Conservation (phyloP, 352 stramenopile species). For the Globisporangium echinulatum region DNA sequence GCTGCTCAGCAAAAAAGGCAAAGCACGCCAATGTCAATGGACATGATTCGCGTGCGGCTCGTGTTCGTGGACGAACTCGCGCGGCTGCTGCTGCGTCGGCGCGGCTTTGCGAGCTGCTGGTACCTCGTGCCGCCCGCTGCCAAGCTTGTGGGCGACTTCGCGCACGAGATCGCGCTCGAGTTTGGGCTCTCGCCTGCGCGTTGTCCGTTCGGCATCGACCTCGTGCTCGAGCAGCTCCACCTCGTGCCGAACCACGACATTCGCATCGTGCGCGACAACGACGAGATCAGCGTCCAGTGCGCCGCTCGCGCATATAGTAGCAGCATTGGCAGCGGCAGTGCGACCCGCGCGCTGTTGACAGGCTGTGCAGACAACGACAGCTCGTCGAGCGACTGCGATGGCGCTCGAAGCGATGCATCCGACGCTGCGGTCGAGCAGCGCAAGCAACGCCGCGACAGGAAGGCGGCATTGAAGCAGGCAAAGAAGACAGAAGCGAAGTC, state of each 20-base stretch:
- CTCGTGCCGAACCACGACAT: conserved; percentile 54
- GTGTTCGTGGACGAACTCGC: conserved; percentile 52
- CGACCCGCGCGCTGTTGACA: not conserved
- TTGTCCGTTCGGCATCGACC: conserved; percentile 44
- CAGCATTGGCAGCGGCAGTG: not conserved
- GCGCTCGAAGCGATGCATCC: too few species aligned
- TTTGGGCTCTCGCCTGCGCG: conserved; percentile 35
- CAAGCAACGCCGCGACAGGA: too few species aligned
- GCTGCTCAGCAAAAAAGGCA: too few species aligned
- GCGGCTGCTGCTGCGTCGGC: conserved; percentile 30
- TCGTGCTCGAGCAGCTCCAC: conserved; percentile 53
- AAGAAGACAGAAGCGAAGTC: too few species aligned
- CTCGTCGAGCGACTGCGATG: too few species aligned
- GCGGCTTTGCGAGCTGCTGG: conserved; percentile 60
- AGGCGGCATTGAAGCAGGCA: too few species aligned
- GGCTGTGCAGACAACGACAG: too few species aligned
- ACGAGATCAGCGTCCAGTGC: conserved; percentile 52
- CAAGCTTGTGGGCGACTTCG: conserved; percentile 55
- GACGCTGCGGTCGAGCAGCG: too few species aligned
- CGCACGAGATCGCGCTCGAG: conserved; percentile 42
- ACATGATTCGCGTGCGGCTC: conserved; percentile 46
- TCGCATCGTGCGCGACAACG: conserved; percentile 52
- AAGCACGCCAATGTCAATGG: too few species aligned
- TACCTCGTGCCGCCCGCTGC: conserved; percentile 43
- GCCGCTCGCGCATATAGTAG: not conserved